These are phyloP conservation scores for Symbiodinium natans DNA, from an alignment of 73 alveolate species.

Conservation along the genomic window DNA sequence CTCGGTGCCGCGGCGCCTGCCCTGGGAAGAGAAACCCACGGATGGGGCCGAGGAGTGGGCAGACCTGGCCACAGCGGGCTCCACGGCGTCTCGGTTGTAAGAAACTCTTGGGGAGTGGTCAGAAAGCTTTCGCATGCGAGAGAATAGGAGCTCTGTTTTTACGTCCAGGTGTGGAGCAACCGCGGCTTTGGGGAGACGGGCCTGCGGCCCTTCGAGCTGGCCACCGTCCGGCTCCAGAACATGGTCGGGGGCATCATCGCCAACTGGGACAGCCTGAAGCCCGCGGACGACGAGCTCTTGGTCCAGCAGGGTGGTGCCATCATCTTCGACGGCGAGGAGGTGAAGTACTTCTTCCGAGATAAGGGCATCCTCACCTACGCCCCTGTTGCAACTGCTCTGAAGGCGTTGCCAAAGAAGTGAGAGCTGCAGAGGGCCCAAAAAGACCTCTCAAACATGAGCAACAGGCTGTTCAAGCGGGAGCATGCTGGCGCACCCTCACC, in stretches of 20 bases:
- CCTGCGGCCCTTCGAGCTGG: conserved; percentile 77
- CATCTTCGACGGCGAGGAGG: conserved; percentile 19
- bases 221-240: conserved; percentile 63
- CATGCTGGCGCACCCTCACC: not conserved
- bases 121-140: no score
- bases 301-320: conserved; percentile 51
- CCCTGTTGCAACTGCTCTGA: conserved; percentile 38
- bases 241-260: conserved; percentile 54
- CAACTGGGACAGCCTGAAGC: conserved; percentile 45
- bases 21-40: not conserved
- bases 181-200: conserved; percentile 65
- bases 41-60: conserved; percentile 3
- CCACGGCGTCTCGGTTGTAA: no score
- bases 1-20: conserved; percentile 29
- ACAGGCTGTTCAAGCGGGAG: not conserved
- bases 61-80: not conserved
- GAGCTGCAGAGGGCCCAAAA: not conserved
- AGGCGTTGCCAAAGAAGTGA: conserved; percentile 6
- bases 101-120: no score
- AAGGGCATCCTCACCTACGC: conserved; percentile 81
- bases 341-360: conserved; percentile 78
- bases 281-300: conserved; percentile 55
- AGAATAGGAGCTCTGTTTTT: no score
- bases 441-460: not conserved
- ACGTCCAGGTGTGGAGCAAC: not conserved